These are phyloP conservation scores for Ustilago curta DNA, from an alignment of 1,284 basidiomycete species.

Conservation along the genomic window DNA sequence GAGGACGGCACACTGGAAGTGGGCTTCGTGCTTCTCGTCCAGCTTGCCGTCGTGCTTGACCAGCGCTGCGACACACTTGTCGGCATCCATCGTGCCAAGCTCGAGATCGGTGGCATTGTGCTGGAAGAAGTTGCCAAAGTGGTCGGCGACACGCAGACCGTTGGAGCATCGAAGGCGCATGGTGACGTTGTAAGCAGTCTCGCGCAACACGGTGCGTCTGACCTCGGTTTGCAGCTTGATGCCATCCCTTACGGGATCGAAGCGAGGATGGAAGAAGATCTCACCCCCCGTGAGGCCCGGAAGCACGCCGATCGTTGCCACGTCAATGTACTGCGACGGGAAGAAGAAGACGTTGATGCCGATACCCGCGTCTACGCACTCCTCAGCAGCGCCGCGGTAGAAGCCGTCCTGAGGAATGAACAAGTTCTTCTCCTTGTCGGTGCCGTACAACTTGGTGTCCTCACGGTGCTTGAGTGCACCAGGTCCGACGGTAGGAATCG, in stretches of 20 bases:
- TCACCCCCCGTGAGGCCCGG: conserved; percentile 89
- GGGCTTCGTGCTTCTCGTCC: conserved; percentile 81
- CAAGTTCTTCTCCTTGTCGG: conserved; percentile 86
- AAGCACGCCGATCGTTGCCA: conserved; percentile 81
- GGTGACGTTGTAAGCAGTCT: conserved; percentile 83
- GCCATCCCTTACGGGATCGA: conserved; percentile 79
- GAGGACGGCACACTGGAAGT: conserved; percentile 89
- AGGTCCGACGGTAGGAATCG: conserved; percentile 81
- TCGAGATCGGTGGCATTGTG: conserved; percentile 81
- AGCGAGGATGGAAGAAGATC: conserved; percentile 90
- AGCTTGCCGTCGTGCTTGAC: conserved; percentile 77
- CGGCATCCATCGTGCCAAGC: conserved; percentile 83
- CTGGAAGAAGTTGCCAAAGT: conserved; percentile 86
- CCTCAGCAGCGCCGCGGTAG: conserved; percentile 86
- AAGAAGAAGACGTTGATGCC: conserved; percentile 91
- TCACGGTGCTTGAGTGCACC: conserved; percentile 76
- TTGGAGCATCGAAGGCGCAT: conserved; percentile 87
- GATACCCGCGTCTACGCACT: conserved; percentile 88
- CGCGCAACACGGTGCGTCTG: conserved; percentile 77
- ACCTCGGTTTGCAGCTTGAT: conserved; percentile 80
- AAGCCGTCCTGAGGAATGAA: conserved; percentile 80
- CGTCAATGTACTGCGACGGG: conserved; percentile 83
- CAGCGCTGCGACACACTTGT: conserved; percentile 80
- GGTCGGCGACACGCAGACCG: conserved; percentile 79
- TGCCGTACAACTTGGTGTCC: conserved; percentile 83